Base-by-base conservation (phyloP, 164 flowering plant species). In the Magnolia kwangsiensis region DNA sequence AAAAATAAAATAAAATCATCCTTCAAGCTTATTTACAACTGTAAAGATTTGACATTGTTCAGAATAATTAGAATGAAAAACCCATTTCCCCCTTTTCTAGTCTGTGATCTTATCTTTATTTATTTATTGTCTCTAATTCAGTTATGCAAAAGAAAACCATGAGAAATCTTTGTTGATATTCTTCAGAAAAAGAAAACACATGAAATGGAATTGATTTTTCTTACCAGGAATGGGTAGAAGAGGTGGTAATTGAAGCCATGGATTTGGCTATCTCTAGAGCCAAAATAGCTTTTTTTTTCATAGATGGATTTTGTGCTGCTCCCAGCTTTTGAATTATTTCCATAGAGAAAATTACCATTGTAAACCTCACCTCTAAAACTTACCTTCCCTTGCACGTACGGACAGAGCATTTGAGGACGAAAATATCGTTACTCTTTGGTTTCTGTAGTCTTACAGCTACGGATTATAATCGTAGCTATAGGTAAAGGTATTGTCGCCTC, bases 211-310 rank as follows among this genome's bases (percentile, higher is more conserved):
- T 37, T 4, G 45, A 37, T 37, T 37, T 37, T 37, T 37, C 37
- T 21, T 64, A 74, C 76, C 70, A 74, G 16, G 70, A 74, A 64
- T 64, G 61, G 68, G 68, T 65, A 10, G 70, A 29, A 65, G 76
- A 74, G 20, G 49, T 19, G 37, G 69, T 21, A 29, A 65, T 19
- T 9, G 76, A 74, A 50, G 63, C 76, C 76, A 74, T 64, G 61
- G 51, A n/a, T 18, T 37, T 55, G 63, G 24, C 27, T 63, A 31
- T 37, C 51, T 68, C 19, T 20, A 13, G 7, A 14, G 27, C 29
- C 68, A 24, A 24, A 65, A 13, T 37, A 24, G 37, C 14, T 13
- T 19, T 58, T 27, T 7, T 19, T 7, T 19, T 13, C 63, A 58
- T 3, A 14, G 63, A 58, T 58, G 13, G 63, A 58, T 58, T 58